Evolutionary conservation across 441 rosid genomes (phyloP).

Genomic region (Breynia disticha): DNA sequence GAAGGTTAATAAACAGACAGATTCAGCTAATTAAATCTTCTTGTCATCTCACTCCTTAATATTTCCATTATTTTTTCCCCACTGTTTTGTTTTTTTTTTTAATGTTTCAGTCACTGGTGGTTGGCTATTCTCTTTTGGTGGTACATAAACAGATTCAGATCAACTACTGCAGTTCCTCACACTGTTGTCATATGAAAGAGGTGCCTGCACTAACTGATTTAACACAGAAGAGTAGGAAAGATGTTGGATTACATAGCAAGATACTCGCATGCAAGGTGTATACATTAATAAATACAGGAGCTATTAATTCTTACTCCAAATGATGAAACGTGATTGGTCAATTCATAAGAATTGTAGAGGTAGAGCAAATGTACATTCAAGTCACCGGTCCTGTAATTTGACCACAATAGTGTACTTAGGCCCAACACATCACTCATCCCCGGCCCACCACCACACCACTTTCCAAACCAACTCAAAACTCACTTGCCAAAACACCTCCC

Average conservation of each 20-base stretch:
- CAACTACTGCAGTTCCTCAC: background rate
- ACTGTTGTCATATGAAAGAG: background rate
- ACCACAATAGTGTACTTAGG: no score
- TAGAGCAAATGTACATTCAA: conserved; percentile 2
- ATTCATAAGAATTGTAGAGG: conserved; percentile 8
- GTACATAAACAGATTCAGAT: background rate
- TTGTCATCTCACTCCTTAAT: background rate
- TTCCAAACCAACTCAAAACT: no score
- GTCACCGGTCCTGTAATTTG: no score
- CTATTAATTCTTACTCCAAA: conserved; percentile 5
- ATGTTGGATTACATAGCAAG: background rate
- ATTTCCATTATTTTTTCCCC: background rate
- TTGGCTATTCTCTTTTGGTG: background rate
- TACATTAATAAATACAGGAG: conserved; percentile 18
- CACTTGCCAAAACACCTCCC: no score
- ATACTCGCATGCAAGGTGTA: conserved; percentile 10
- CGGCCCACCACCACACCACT: no score
- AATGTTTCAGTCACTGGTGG: background rate
- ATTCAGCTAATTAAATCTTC: background rate
- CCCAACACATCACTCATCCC: no score
- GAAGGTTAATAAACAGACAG: conserved; percentile 16
- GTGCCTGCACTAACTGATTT: background rate
- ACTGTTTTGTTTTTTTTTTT: background rate
- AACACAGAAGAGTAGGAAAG: background rate
- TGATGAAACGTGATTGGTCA: conserved; percentile 9